phyloP scores from a whole-genome alignment of 331 rosid species.

The Erythrophleum ivorense region DNA sequence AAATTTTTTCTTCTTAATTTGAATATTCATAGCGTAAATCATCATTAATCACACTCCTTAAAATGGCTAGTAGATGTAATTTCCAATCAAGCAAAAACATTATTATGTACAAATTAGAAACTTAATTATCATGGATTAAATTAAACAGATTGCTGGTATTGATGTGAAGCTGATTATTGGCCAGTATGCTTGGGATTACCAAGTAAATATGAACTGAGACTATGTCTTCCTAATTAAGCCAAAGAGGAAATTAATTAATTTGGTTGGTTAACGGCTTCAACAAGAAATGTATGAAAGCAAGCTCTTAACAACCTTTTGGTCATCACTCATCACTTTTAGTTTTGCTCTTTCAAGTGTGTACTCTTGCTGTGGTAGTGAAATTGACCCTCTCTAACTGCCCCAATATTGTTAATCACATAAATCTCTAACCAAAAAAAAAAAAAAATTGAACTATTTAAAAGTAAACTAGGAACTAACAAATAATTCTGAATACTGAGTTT shows the following conservation, averaged over 20 bases:
- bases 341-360: conserved; percentile 16
- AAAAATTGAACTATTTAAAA: too few relatives aligned
- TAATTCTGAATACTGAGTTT: too few relatives aligned
- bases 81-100: background rate
- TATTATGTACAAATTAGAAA: background rate
- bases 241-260: conserved; percentile 38
- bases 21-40: too few relatives aligned
- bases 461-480: background rate
- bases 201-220: conserved; percentile 2
- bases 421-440: background rate
- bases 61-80: too few relatives aligned
- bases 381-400: conserved; percentile 25
- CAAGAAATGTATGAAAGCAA: conserved; percentile 23
- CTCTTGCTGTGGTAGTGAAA: conserved; percentile 30
- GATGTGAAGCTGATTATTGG: conserved; percentile 40
- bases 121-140: background rate
- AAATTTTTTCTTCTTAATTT: too few relatives aligned
- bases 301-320: conserved; percentile 41
- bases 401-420: background rate
- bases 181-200: background rate
- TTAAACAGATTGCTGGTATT: background rate
- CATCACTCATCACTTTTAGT: background rate
- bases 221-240: background rate
- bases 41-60: too few relatives aligned
- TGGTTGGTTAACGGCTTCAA: background rate